These are phyloP conservation scores for Prunus mongolica DNA, from an alignment of 306 rosid species.

Conservation along the genomic window DNA sequence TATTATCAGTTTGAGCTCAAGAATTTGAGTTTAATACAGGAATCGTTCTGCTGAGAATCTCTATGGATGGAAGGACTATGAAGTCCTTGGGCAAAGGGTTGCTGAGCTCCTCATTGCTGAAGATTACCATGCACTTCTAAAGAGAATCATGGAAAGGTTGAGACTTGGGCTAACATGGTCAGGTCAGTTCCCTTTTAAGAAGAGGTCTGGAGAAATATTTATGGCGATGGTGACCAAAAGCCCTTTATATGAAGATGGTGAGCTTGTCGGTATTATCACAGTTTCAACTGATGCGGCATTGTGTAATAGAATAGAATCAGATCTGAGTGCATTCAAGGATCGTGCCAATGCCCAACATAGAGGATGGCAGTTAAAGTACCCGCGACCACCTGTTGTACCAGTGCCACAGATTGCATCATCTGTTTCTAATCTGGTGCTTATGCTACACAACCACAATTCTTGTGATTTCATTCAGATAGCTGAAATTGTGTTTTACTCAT, in stretches of 20 bases:
- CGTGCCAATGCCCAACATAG: constrained; percentile 24
- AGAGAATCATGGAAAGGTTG: constrained; percentile 46
- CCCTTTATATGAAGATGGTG: constrained; percentile 55
- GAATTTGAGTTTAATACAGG: constrained; percentile 36
- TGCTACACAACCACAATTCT: constrained; percentile 10
- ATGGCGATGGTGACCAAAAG: constrained; percentile 57
- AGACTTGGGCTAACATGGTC: constrained; percentile 53
- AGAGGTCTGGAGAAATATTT: constrained; percentile 58
- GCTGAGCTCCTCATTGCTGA: constrained; percentile 36
- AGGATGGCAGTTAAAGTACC: constrained; percentile 38
- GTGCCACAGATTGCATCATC: constrained; percentile 58
- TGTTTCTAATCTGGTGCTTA: constrained; percentile 68
- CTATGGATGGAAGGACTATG: constrained; percentile 71
- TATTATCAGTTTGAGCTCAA: not conserved
- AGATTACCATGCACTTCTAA: constrained; percentile 38
- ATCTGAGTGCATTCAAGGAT: constrained; percentile 25
- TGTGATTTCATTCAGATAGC: not conserved
- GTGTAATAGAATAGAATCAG: constrained; percentile 24
- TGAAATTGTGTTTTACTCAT: not conserved
- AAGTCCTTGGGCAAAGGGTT: constrained; percentile 46
- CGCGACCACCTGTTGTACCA: constrained; percentile 39
- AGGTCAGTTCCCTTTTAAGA: constrained; percentile 72
- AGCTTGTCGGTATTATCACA: constrained; percentile 47
- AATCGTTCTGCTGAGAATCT: constrained; percentile 58
- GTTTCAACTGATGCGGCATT: constrained; percentile 58